Evolutionary conservation across 1,284 basidiomycete species (phyloP).

Genomic region (Puccinia brachypodii): DNA sequence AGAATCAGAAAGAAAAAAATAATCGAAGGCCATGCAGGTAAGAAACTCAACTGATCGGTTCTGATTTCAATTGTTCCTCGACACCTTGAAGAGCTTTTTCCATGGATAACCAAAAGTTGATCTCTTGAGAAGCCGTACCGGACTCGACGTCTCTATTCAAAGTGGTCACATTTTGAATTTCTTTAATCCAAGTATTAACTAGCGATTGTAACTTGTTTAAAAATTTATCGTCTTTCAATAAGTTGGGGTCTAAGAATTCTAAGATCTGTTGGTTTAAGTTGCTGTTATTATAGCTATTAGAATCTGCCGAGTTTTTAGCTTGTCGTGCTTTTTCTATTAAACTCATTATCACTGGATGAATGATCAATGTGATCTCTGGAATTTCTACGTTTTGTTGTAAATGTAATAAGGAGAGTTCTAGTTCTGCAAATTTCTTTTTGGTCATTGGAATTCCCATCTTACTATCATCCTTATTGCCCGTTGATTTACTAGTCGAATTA

Average conservation of each 20-base stretch:
- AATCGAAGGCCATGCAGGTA: not conserved
- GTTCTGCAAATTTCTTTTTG: conserved; percentile 98
- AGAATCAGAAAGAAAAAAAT: not conserved
- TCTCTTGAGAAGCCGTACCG: conserved; percentile 95
- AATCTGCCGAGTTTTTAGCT: conserved; percentile 1
- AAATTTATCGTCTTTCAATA: conserved; percentile 83
- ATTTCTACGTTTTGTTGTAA: conserved; percentile 99
- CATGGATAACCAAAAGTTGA: conserved; percentile 97
- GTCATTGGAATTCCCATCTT: conserved; percentile 98
- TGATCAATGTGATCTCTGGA: conserved; percentile 87
- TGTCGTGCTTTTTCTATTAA: conserved; percentile 68
- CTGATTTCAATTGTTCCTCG: conserved; percentile 83
- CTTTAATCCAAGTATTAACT: conserved; percentile 98
- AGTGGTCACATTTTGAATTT: conserved; percentile 94
- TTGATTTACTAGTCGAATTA: conserved; percentile 62
- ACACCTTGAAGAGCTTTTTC: conserved; percentile 91
- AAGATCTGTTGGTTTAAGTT: conserved; percentile 67
- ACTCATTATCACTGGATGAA: conserved; percentile 84
- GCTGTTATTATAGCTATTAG: conserved; percentile 62
- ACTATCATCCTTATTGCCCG: conserved; percentile 75
- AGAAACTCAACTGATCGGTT: conserved; percentile 67
- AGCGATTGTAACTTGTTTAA: conserved; percentile 90
- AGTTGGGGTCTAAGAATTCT: conserved; percentile 70
- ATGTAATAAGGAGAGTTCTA: conserved; percentile 92
- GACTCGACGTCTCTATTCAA: conserved; percentile 84